Conservation (phyloP, 139 green algal genomes). For the Gonium pectorale region DNA sequence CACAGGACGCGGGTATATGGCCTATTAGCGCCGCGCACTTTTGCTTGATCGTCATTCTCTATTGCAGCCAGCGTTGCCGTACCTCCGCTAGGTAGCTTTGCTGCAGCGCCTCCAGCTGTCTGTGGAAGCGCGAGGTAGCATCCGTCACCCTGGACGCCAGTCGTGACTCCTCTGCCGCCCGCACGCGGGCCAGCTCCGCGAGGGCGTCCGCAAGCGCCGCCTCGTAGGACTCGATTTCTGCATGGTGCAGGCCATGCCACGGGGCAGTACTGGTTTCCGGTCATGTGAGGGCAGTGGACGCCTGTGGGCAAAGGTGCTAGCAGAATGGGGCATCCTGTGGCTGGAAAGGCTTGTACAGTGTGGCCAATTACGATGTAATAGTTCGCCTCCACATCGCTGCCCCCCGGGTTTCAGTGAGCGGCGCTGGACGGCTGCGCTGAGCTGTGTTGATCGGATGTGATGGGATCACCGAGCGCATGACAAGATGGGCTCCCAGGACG, state of each 20-base stretch:
- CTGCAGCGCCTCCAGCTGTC: constrained; percentile 25
- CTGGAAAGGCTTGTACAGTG: background rate
- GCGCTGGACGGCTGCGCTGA: background rate
- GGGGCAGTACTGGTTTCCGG: background rate
- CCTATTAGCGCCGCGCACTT: too few species aligned
- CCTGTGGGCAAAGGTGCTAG: background rate
- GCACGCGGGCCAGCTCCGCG: constrained; percentile 12
- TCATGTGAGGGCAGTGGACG: background rate
- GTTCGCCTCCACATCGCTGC: background rate
- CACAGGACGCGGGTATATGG: too few species aligned
- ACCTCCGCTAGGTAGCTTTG: constrained; percentile 6
- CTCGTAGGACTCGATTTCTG: constrained; percentile 38
- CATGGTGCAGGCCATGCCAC: background rate
- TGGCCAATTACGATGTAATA: background rate
- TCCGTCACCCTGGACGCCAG: background rate
- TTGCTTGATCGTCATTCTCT: too few species aligned
- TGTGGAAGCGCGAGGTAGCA: background rate
- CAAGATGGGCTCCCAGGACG: background rate
- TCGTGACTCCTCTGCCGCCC: background rate
- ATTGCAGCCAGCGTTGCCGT: too few species aligned
- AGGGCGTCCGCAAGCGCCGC: background rate
- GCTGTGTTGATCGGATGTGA: background rate
- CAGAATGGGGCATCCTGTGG: background rate
- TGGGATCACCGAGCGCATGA: too few species aligned
- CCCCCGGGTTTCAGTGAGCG: background rate